A percentile compares a stretch with the other conserved stretches of the same genome.
These are phyloP conservation scores for Avena sativa DNA, from an alignment of 176 grass and related monocot species.

Conservation along the genomic window DNA sequence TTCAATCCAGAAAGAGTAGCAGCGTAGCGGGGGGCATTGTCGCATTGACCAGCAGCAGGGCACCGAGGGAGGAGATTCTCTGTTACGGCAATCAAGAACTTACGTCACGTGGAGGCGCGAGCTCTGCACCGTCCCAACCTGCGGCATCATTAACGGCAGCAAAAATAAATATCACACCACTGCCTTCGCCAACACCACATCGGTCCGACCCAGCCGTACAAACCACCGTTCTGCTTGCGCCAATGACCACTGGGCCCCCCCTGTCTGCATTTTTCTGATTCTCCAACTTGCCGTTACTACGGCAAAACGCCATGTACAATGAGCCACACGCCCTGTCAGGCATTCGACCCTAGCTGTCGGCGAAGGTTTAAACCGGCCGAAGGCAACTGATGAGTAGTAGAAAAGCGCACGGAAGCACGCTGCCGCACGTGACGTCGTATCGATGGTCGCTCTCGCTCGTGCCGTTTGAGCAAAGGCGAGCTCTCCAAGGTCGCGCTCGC, in stretches of 20 bases:
- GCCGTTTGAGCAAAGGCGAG: neutral
- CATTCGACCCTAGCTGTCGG: neutral
- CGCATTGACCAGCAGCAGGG: neutral
- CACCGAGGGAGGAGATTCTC: neutral
- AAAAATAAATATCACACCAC: neutral
- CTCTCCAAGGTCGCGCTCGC: conserved; percentile 4
- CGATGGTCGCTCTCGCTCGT: neutral
- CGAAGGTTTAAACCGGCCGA: neutral
- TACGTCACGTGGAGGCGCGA: neutral
- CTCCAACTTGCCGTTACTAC: too few relatives aligned
- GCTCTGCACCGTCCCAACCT: conserved; percentile 1
- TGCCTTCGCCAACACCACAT: neutral
- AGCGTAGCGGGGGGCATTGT: too few relatives aligned
- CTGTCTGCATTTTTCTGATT: too few relatives aligned
- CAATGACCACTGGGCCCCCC: neutral
- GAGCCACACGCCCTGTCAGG: neutral
- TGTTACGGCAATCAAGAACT: neutral
- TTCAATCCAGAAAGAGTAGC: too few relatives aligned
- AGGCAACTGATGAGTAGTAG: too few relatives aligned
- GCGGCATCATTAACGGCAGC: conserved; percentile 8
- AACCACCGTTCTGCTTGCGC: neutral
- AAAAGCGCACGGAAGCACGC: neutral
- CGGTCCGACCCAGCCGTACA: neutral
- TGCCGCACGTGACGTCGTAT: conserved; percentile 29
- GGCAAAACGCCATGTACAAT: neutral